phyloP scores from a whole-genome alignment of 2,329 filamentous ascomycete genomes.

The Epichloe baconii region DNA sequence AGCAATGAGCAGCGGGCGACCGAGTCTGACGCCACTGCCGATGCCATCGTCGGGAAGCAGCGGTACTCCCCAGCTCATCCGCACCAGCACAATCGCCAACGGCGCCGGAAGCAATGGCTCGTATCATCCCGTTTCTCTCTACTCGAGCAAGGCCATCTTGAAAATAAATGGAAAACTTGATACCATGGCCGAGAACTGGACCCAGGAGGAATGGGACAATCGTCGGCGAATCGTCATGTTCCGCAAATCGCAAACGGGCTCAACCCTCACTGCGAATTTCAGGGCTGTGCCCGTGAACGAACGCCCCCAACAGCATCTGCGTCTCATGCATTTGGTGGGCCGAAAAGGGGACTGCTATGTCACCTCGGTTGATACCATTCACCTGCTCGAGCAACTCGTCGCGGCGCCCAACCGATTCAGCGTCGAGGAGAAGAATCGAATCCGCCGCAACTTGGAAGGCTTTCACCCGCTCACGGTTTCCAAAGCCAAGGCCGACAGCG shows the following conservation, averaged over 20 bases:
- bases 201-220: slow-evolving; percentile 62
- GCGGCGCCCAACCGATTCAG: slow-evolving; percentile 65
- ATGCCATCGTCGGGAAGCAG: slow-evolving; percentile 27
- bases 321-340: slow-evolving; percentile 98
- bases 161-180: slow-evolving; percentile 80
- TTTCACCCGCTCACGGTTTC: slow-evolving; percentile 89
- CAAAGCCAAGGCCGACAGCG: slow-evolving; percentile 81
- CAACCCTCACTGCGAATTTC: slow-evolving; percentile 70
- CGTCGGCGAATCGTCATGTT: slow-evolving; percentile 83
- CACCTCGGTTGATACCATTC: slow-evolving; percentile 94
- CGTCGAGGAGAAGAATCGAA: slow-evolving; percentile 97
- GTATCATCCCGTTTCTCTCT: slow-evolving; percentile 70
- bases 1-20: slow-evolving; percentile 26
- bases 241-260: slow-evolving; percentile 66
- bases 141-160: slow-evolving; percentile 71
- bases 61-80: slow-evolving; percentile 35
- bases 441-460: slow-evolving; percentile 86
- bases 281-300: slow-evolving; percentile 67
- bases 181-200: slow-evolving; percentile 74
- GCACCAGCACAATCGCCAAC: slow-evolving; percentile 40
- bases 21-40: slow-evolving; percentile 34
- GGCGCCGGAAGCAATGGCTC: slow-evolving; percentile 26
- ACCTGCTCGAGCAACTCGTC: slow-evolving; percentile 82
- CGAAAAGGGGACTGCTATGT: slow-evolving; percentile 83
- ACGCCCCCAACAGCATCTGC: slow-evolving; percentile 77